Conservation (phyloP, 192 early-diverging fungal genomes). For the Backusella tarrabulga region DNA sequence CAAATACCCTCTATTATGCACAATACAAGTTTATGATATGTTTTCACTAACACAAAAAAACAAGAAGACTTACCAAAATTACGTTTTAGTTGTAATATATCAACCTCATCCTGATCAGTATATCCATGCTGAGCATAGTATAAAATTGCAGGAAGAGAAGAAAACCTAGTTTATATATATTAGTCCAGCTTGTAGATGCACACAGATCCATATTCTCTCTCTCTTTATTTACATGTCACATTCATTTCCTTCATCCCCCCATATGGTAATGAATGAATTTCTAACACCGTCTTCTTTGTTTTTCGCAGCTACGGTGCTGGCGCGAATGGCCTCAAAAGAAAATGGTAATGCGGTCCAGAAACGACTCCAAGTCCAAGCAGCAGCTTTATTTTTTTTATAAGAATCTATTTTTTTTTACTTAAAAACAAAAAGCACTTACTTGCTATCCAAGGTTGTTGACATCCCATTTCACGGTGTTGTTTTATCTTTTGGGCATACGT, state of each 20-base stretch:
- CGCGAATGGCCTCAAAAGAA: slow-evolving; percentile 72
- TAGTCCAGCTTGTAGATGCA: not conserved
- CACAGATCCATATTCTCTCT: not conserved
- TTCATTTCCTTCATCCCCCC: slow-evolving; percentile 93
- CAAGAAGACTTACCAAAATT: slow-evolving; percentile 32
- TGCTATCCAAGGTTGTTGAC: slow-evolving; percentile 79
- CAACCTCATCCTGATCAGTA: slow-evolving; percentile 60
- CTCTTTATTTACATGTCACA: slow-evolving; percentile 62
- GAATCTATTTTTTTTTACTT: not conserved
- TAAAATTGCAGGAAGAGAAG: slow-evolving; percentile 72
- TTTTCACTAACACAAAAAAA: not conserved
- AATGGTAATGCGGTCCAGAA: slow-evolving; percentile 83
- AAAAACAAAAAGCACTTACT: slow-evolving; percentile 39
- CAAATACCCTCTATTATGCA: slow-evolving; percentile 70
- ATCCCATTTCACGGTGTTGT: slow-evolving; percentile 81
- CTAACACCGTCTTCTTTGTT: slow-evolving; percentile 49
- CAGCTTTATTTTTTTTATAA: slow-evolving; percentile 25
- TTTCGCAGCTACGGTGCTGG: slow-evolving; percentile 71
- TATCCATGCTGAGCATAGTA: slow-evolving; percentile 80
- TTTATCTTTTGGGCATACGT: slow-evolving; percentile 75
- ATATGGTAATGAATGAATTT: slow-evolving; percentile 82
- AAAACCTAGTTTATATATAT: slow-evolving; percentile 45
- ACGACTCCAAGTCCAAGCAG: slow-evolving; percentile 83
- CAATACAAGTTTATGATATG: too few species aligned
- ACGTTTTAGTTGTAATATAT: slow-evolving; percentile 52